Conservation (phyloP, 2,329 filamentous ascomycete species). For the Fusarium vanettenii region DNA sequence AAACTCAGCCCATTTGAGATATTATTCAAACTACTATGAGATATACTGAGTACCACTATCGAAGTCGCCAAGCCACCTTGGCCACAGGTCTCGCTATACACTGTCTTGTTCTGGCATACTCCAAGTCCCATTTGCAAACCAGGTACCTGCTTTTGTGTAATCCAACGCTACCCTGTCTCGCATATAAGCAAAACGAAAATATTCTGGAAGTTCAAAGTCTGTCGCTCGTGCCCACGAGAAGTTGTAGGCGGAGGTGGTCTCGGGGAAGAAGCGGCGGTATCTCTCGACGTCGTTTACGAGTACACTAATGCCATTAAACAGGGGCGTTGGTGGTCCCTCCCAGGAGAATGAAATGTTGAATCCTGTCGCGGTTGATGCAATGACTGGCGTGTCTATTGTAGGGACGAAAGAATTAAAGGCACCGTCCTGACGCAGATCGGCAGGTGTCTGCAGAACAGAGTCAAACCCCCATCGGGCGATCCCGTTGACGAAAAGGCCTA, state of each 20-base stretch:
- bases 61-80: not conserved
- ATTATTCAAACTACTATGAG: not conserved
- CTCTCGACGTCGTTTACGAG: not conserved
- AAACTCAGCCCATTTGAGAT: not conserved
- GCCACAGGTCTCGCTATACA: not conserved
- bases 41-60: not conserved
- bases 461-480: not conserved
- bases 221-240: not conserved
- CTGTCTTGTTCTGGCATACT: not conserved
- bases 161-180: not conserved
- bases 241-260: not conserved
- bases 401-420: not conserved
- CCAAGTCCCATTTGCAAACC: not conserved
- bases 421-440: not conserved
- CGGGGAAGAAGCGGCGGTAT: not conserved
- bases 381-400: not conserved
- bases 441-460: not conserved
- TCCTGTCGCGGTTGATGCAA: not conserved
- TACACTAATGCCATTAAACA: not conserved
- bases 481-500: not conserved
- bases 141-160: not conserved
- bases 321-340: not conserved
- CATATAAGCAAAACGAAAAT: not conserved
- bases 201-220: not conserved
- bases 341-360: not conserved